Percentiles rank a stretch among this genome's conserved stretches.
phyloP scores from a whole-genome alignment of 179 eudicot species.

The Monotropa hypopitys region DNA sequence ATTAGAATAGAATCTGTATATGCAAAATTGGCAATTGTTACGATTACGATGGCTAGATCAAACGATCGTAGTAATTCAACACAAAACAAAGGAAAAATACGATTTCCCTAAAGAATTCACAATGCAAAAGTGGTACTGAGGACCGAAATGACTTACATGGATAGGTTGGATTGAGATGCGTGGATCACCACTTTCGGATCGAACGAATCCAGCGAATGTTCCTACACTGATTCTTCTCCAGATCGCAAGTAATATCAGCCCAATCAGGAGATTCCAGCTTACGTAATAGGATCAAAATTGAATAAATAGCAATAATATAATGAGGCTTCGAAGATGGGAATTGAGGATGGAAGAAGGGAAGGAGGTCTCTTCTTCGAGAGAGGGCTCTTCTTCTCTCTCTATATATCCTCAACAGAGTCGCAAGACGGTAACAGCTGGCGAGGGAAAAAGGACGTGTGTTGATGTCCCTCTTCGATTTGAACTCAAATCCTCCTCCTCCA shows the following conservation, averaged over 20 bases:
- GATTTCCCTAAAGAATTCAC: not conserved
- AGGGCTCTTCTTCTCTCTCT: not conserved
- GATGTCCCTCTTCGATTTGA: conserved; percentile 5
- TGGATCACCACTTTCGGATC: conserved; percentile 5
- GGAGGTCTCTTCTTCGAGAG: not conserved
- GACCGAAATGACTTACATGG: conserved; percentile 12
- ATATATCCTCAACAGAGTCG: not conserved
- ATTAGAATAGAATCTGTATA: not conserved
- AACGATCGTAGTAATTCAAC: not conserved
- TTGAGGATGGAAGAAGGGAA: not conserved
- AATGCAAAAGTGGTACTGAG: not conserved
- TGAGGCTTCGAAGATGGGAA: not conserved
- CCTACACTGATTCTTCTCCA: not conserved
- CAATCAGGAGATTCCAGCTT: not conserved
- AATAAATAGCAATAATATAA: not conserved
- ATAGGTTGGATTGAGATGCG: conserved; percentile 9
- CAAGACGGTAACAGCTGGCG: conserved; percentile 25
- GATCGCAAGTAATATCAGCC: conserved; percentile 11
- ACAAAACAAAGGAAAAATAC: not conserved
- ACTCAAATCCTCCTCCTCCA: conserved; percentile 3
- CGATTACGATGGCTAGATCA: not conserved
- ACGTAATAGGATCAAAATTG: not conserved
- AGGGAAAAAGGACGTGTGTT: conserved; percentile 12
- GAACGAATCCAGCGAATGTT: conserved; percentile 3
- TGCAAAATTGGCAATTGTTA: not conserved